Base-by-base conservation (phyloP, 2,329 filamentous ascomycete species). In the Epicoccum nigrum region DNA sequence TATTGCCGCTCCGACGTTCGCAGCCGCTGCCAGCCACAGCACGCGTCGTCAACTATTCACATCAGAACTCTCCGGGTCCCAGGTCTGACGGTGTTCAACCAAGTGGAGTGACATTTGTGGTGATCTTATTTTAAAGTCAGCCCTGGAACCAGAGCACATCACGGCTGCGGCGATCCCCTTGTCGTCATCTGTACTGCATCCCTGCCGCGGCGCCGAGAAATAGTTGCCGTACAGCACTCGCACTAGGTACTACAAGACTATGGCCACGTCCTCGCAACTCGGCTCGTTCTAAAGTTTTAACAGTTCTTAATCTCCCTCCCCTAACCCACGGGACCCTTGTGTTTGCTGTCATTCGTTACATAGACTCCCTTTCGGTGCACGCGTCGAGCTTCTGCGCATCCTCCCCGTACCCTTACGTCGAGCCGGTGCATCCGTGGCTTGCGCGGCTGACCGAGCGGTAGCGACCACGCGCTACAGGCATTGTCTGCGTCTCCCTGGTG, bases 381-480 rank as follows among this genome's bases (percentile, higher is more conserved):
- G 32, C 33, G 38, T 17, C 45, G 39, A 39, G 43, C 44, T 40
- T 21, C 28, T 32, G 44, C 38, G 11, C 20, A 31, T 27, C 49
- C 49, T 52, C 9, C 27, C 20, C 41, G 43, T 48, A 32, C 43
- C 55, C 54, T 58, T 58, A 38, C 58, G 45, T 47, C 54, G 38
- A 56, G 49, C 67, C 62, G 63, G 59, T 58, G 55, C 43, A 34
- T 59, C 65, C 64, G 68, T 71, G 64, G 66, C 65, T 62, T 63
- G 62, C 59, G 59, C 60, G 55, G 57, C 63, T 66, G 63, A 62
- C 49, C 49, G 28, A 52, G 33, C 32, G 21, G 49, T 28, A 39
- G 50, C 54, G 47, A 53, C 45, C 56, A 58, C 60, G 58, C 59
- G 55, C 60, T 39, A 52, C 50, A 28, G 49, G 50, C 55, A 46